Base-by-base conservation (phyloP, 371 early-diverging fungal genomes). In the Mortierella sp. region DNA sequence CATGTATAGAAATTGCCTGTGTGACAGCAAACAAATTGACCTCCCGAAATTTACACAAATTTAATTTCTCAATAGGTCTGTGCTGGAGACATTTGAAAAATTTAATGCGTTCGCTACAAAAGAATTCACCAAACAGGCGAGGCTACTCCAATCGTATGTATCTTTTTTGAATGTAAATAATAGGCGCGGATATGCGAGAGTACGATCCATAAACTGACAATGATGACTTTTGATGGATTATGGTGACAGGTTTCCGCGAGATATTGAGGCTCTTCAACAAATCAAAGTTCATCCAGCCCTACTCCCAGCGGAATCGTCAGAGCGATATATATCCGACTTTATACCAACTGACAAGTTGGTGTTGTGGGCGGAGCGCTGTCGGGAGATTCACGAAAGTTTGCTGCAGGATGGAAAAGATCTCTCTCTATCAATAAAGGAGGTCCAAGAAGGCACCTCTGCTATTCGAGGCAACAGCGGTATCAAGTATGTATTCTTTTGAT, bases 201-300 rank as follows among this genome's bases (percentile, higher is more conserved):
- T 9, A 55, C 29, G 15, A n/a, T 47, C n/a, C n/a, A 47, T 8
- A n/a, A n/a, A 47, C 47, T 47, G 47, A 47, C n/a, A n/a, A 6
- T 47, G 47, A 47, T 47, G 17, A 13, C 40, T 13, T 37, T n/a
- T 47, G 3, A 17, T 47, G 23, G 53, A 32, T 55, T 22, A 34
- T 40, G 19, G 49, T 10, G 12, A 64, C 55, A 82, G 84, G 32
- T 83, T 84, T 54, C 83, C 84, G 1, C 71, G 67, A 12, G 79
- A 83, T 45, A 68, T 84, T 42, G 84, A 82, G 31, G 69, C 70
- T 5, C 64, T 84, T 45, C 75, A 80, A 7, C 83, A 72, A 34
- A 84, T 84, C 42, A 68, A 43, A 57, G 79, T 84, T 1, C 84
- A 84, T 47, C 75, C 84, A 26, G 83, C 78, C 19, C 22, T 84